Percentiles rank a stretch among this genome's conserved stretches.
Conservation (phyloP, 768 basidiomycete genomes). For the Lactifluus volemus region DNA sequence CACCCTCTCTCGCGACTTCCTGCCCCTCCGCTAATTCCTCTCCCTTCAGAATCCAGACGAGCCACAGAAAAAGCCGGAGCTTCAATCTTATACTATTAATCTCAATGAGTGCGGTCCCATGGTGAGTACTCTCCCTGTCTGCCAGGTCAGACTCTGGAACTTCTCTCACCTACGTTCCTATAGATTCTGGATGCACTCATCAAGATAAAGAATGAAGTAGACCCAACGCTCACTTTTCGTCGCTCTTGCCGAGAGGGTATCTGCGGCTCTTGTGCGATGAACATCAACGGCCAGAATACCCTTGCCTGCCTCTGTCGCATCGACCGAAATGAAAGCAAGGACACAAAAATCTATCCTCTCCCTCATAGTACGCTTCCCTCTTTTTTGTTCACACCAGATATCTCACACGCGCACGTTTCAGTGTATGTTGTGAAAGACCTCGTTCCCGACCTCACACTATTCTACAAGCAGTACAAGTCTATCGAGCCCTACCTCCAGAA, state of each 20-base stretch:
- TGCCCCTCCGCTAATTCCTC: not conserved
- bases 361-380: slow-evolving; percentile 73
- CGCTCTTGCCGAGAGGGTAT: slow-evolving; percentile 92
- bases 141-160: not conserved
- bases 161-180: not conserved
- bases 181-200: slow-evolving; percentile 87
- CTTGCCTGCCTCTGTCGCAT: slow-evolving; percentile 96
- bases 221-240: slow-evolving; percentile 95
- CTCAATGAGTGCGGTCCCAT: slow-evolving; percentile 94
- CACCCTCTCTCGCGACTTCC: not conserved
- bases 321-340: slow-evolving; percentile 61
- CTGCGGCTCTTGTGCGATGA: slow-evolving; percentile 98
- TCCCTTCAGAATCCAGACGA: slow-evolving; percentile 79
- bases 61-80: slow-evolving; percentile 80
- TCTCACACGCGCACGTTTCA: slow-evolving; percentile 25
- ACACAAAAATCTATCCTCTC: slow-evolving; percentile 90
- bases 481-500: slow-evolving; percentile 96
- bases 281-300: slow-evolving; percentile 97
- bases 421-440: slow-evolving; percentile 99
- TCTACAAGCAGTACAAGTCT: slow-evolving; percentile 99
- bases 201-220: slow-evolving; percentile 98
- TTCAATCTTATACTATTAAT: slow-evolving; percentile 89
- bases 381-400: not conserved
- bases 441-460: slow-evolving; percentile 82
- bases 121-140: slow-evolving; percentile 35